Conservation (phyloP, 208 protist species). For the Leishmania tropica region DNA sequence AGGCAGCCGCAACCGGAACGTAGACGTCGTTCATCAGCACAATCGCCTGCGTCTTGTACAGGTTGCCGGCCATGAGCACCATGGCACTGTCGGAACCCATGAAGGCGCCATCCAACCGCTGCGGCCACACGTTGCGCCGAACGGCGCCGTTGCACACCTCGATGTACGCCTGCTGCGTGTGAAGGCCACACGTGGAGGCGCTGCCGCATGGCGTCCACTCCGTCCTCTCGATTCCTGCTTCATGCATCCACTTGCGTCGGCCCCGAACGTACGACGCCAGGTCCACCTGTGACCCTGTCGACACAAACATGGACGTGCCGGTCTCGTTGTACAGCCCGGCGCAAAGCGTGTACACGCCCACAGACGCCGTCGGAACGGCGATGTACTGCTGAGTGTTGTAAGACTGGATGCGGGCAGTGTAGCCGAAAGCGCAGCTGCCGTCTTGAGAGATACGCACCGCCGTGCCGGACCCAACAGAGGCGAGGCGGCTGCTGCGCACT, state of each 20-base stretch:
- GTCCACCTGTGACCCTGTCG: conserved; percentile 25
- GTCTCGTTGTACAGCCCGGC: conserved; percentile 34
- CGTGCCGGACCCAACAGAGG: conserved; percentile 1
- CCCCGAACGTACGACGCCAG: conserved; percentile 37
- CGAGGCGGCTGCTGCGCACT: conserved; percentile 17
- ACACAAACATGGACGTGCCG: conserved; percentile 42
- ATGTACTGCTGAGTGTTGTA: conserved; percentile 30
- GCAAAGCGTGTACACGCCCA: conserved; percentile 45
- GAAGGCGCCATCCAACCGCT: conserved; percentile 43
- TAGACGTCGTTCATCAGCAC: conserved; percentile 40
- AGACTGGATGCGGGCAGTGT: conserved; percentile 23
- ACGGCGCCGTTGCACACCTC: conserved; percentile 46
- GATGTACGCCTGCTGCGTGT: conserved; percentile 29
- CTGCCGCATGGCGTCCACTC: conserved; percentile 54
- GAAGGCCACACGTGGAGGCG: conserved; percentile 38
- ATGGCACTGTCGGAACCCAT: conserved; percentile 34
- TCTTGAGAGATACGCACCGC: conserved; percentile 44
- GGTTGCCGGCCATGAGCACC: conserved; percentile 42
- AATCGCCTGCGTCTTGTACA: conserved; percentile 25
- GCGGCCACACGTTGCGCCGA: conserved; percentile 32
- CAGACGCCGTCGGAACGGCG: conserved; percentile 22
- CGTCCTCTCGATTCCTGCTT: conserved; percentile 28
- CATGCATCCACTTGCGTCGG: conserved; percentile 40
- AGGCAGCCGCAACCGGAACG: conserved; percentile 36
- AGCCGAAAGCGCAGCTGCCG: conserved; percentile 39